These are phyloP conservation scores for Penicillium flavigenum DNA, from an alignment of 495 filamentous ascomycete species.

Conservation along the genomic window DNA sequence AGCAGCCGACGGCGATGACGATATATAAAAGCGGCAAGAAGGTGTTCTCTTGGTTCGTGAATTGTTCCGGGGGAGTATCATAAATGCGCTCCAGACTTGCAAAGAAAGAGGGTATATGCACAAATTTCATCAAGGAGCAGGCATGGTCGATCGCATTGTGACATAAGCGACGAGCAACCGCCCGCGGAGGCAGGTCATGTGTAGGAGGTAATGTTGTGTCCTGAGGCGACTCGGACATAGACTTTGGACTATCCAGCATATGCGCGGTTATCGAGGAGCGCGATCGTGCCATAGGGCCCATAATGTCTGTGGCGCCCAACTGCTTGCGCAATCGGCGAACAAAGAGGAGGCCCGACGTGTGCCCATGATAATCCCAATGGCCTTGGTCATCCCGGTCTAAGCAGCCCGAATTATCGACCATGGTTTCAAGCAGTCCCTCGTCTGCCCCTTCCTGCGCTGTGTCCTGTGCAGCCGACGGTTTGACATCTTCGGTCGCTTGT, in stretches of 20 bases:
- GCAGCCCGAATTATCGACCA: conserved; percentile 88
- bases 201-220: conserved; percentile 52
- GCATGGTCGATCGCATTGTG: conserved; percentile 80
- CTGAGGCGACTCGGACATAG: conserved; percentile 60
- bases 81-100: conserved; percentile 77
- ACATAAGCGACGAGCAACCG: conserved; percentile 66
- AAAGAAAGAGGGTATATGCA: conserved; percentile 88
- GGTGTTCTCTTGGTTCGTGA: conserved; percentile 69
- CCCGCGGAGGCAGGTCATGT: conserved; percentile 68
- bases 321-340: conserved; percentile 81
- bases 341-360: conserved; percentile 88
- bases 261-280: conserved; percentile 38
- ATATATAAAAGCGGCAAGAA: conserved; percentile 84
- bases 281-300: conserved; percentile 43
- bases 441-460: conserved; percentile 42
- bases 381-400: conserved; percentile 90
- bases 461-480: conserved; percentile 20
- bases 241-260: conserved; percentile 71
- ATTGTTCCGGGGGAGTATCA: conserved; percentile 64
- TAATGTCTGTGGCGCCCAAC: conserved; percentile 60
- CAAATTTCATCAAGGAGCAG: conserved; percentile 75
- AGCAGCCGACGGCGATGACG: conserved; percentile 79
- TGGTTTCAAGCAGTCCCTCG: conserved; percentile 84
- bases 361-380: conserved; percentile 92
- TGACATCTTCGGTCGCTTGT: conserved; percentile 14